Evolutionary conservation across 768 basidiomycete species (phyloP).

Genomic region (Xerocomus spinulosus): DNA sequence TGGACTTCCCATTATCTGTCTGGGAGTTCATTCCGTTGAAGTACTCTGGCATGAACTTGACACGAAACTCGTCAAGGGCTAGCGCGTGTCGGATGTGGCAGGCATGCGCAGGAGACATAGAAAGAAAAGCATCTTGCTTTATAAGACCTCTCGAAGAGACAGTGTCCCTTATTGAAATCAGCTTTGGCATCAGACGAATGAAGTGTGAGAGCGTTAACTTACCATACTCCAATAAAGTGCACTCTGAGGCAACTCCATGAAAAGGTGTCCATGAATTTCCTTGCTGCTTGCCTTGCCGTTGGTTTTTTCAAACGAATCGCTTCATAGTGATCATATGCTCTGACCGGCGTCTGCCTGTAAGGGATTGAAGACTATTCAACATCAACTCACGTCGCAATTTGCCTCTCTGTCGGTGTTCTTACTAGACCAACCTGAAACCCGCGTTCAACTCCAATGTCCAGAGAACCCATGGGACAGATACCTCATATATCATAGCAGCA

Average conservation of each 20-base stretch:
- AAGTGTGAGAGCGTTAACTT: conserved; percentile 8
- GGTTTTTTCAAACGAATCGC: conserved; percentile 15
- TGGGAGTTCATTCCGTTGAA: conserved; percentile 27
- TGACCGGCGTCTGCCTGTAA: neutral
- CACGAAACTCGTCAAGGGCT: conserved; percentile 57
- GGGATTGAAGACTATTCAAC: neutral
- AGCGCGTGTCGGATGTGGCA: conserved; percentile 61
- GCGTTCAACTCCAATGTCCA: neutral
- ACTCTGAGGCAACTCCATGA: conserved; percentile 39
- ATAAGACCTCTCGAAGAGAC: conserved; percentile 60
- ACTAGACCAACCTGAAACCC: conserved; percentile 31
- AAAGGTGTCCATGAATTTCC: conserved; percentile 43
- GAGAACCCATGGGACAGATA: neutral
- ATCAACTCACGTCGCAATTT: conserved; percentile 26
- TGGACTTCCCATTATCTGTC: conserved; percentile 11
- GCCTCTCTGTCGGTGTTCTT: conserved; percentile 27
- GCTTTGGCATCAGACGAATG: neutral
- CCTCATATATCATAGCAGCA: conserved; percentile 39
- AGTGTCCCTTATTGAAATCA: conserved; percentile 48
- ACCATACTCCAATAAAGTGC: conserved; percentile 54
- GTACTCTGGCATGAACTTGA: conserved; percentile 53
- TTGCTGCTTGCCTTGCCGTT: conserved; percentile 16
- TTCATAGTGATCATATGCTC: conserved; percentile 20
- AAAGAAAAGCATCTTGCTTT: conserved; percentile 42
- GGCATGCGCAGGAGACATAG: conserved; percentile 55